These are phyloP conservation scores for Fusarium pseudonygamai DNA, from an alignment of 2,329 filamentous ascomycete species.

Conservation along the genomic window DNA sequence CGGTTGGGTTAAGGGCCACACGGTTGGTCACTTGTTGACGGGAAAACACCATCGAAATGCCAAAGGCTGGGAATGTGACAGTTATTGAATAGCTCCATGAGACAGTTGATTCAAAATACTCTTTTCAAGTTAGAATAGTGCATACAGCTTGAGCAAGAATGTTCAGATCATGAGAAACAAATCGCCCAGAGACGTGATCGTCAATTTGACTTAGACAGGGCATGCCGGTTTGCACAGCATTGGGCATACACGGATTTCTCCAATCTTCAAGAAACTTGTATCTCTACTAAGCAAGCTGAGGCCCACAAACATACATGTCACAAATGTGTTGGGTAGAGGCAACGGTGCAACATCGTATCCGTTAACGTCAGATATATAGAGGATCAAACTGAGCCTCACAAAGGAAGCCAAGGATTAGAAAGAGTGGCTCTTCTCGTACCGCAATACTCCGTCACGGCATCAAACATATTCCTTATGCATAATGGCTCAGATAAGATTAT, in stretches of 20 bases:
- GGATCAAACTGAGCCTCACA: background rate
- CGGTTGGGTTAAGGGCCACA: slow-evolving; percentile 15
- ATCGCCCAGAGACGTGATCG: background rate
- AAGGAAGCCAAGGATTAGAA: background rate
- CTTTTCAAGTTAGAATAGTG: background rate
- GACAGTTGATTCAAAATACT: background rate
- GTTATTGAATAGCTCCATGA: background rate
- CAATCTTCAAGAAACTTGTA: background rate
- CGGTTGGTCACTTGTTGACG: background rate
- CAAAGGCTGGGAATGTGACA: background rate
- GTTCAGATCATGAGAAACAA: background rate
- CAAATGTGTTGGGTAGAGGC: background rate
- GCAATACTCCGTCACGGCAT: background rate
- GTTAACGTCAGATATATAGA: background rate
- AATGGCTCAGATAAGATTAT: background rate
- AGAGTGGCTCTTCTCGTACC: slow-evolving; percentile 26
- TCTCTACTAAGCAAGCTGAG: background rate
- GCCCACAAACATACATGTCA: background rate
- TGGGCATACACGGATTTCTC: background rate
- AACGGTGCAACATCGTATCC: slow-evolving; percentile 2
- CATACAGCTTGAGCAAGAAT: background rate
- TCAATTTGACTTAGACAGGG: background rate
- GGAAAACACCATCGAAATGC: background rate
- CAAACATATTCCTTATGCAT: slow-evolving; percentile 5
- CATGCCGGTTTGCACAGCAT: background rate